Conservation (phyloP, 305 asterid species). For the Fraxinus platypoda region DNA sequence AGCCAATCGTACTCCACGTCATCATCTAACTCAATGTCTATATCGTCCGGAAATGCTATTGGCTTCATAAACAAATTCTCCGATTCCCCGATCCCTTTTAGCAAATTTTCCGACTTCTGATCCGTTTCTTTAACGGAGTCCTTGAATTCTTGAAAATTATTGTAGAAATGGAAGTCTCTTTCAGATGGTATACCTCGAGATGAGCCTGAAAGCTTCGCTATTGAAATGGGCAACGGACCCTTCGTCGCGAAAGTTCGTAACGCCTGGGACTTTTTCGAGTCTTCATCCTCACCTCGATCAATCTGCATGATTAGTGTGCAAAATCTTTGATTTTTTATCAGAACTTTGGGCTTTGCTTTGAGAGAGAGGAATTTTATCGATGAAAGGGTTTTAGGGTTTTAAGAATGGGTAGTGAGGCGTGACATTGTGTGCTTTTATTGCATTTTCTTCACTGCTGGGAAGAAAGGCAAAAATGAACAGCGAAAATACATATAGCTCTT, state of each 20-base stretch:
- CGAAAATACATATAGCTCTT: neutral
- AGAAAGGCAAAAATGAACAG: neutral
- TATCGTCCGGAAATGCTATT: constrained; percentile 52
- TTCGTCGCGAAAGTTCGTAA: constrained; percentile 45
- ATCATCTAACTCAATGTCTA: constrained; percentile 52
- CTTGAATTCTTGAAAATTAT: constrained; percentile 77
- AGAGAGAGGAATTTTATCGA: neutral
- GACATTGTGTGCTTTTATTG: neutral
- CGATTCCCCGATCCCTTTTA: constrained; percentile 54
- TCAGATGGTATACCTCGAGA: constrained; percentile 68
- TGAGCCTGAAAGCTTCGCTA: constrained; percentile 78
- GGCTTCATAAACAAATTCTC: constrained; percentile 55
- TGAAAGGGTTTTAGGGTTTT: constrained; percentile 26
- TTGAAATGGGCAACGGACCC: constrained; percentile 48
- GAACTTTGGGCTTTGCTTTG: neutral
- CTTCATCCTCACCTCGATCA: constrained; percentile 54
- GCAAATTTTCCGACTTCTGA: constrained; percentile 43
- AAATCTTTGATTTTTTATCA: neutral
- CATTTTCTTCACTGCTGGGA: neutral
- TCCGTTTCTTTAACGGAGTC: constrained; percentile 52
- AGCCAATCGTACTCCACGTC: constrained; percentile 76
- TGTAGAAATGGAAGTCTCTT: constrained; percentile 85
- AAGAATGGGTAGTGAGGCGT: neutral
- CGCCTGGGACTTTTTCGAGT: constrained; percentile 33
- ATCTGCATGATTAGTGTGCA: constrained; percentile 46